Percentiles rank a stretch among this genome's conserved stretches.
phyloP scores from a whole-genome alignment of 2,329 filamentous ascomycete genomes.

The Sporothrix luriei region DNA sequence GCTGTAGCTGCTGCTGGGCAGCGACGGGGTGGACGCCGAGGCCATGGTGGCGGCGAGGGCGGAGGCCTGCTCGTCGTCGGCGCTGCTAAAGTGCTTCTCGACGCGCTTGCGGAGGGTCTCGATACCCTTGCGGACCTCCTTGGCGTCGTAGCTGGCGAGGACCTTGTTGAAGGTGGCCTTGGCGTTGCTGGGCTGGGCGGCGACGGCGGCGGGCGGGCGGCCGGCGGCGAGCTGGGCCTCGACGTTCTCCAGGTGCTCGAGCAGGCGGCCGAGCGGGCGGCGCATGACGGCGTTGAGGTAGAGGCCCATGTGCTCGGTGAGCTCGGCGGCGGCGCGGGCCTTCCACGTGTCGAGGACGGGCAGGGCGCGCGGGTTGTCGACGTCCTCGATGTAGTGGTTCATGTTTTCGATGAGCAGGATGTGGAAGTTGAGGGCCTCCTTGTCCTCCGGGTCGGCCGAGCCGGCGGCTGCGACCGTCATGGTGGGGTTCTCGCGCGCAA shows the following conservation, averaged over 20 bases:
- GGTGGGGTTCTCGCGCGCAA: slow-evolving; percentile 69
- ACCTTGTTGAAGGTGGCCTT: slow-evolving; percentile 85
- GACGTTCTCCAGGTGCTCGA: slow-evolving; percentile 89
- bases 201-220: slow-evolving; percentile 65
- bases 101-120: slow-evolving; percentile 86
- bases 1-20: too few species aligned
- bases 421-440: slow-evolving; percentile 95
- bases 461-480: slow-evolving; percentile 39
- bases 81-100: slow-evolving; percentile 95
- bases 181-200: slow-evolving; percentile 79
- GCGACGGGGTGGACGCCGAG: background rate
- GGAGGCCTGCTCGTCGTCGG: slow-evolving; percentile 51
- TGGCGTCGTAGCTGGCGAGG: slow-evolving; percentile 74
- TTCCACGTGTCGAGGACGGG: slow-evolving; percentile 82
- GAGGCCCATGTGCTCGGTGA: slow-evolving; percentile 81
- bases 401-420: slow-evolving; percentile 98
- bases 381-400: slow-evolving; percentile 95
- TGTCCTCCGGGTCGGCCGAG: slow-evolving; percentile 72
- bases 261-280: slow-evolving; percentile 81
- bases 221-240: slow-evolving; percentile 69
- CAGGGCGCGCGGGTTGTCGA: slow-evolving; percentile 70
- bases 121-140: slow-evolving; percentile 86
- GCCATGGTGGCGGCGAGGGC: background rate
- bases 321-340: slow-evolving; percentile 73
- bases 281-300: slow-evolving; percentile 89